phyloP scores from a whole-genome alignment of 345 rosid species.

The Bruguiera gymnorhiza region DNA sequence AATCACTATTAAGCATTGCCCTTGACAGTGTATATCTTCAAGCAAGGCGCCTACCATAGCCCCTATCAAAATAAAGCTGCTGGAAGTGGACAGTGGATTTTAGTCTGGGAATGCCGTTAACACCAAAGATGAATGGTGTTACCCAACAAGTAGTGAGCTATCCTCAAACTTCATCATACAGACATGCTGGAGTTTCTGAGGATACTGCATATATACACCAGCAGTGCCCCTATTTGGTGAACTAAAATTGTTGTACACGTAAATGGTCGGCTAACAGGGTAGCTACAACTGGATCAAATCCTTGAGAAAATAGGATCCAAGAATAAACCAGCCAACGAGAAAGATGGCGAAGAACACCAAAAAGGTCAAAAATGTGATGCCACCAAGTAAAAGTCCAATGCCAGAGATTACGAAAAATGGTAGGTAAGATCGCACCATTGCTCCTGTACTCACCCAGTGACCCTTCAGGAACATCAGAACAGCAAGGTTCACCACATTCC shows the following conservation, averaged over 20 bases:
- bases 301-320: conserved; percentile 77
- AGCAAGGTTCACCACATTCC: conserved; percentile 89
- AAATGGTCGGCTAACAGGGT: background rate
- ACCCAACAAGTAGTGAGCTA: no score
- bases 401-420: conserved; percentile 49
- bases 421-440: conserved; percentile 49
- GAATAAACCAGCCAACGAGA: conserved; percentile 73
- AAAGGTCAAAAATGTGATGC: conserved; percentile 49
- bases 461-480: conserved; percentile 65
- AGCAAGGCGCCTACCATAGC: no score
- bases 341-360: conserved; percentile 52
- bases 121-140: no score
- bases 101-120: no score
- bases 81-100: no score
- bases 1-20: no score
- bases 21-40: no score
- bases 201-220: background rate
- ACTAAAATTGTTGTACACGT: conserved; percentile 8
- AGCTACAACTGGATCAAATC: conserved; percentile 61
- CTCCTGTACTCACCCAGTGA: conserved; percentile 65
- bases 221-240: background rate
- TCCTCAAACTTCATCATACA: no score
- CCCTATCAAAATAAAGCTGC: no score
- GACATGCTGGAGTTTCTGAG: no score
- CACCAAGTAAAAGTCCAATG: conserved; percentile 62